phyloP scores from a whole-genome alignment of 108 stramenopile genomes.

The Craspedostauros australis region DNA sequence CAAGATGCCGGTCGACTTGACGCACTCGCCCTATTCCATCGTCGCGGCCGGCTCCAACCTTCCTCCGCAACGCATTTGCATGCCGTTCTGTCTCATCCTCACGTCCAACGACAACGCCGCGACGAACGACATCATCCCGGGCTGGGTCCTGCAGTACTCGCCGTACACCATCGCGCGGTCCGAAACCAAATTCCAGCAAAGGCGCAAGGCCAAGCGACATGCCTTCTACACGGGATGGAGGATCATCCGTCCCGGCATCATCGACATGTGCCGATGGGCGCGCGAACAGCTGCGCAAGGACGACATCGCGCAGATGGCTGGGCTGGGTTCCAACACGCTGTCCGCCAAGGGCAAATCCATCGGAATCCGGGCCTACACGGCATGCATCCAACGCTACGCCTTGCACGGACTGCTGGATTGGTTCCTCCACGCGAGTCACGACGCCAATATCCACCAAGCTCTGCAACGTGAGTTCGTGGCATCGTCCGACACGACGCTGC shows the following conservation, averaged over 20 bases:
- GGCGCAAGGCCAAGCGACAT: constrained; percentile 68
- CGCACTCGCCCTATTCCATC: constrained; percentile 81
- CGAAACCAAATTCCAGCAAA: constrained; percentile 75
- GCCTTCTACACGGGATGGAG: constrained; percentile 73
- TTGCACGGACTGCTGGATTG: constrained; percentile 53
- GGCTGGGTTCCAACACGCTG: constrained; percentile 58
- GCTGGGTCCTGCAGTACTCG: constrained; percentile 80
- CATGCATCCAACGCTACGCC: constrained; percentile 70
- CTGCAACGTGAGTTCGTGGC: constrained; percentile 1
- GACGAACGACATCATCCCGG: constrained; percentile 80
- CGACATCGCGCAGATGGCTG: constrained; percentile 20
- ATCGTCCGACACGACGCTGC: background rate
- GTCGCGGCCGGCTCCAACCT: constrained; percentile 87
- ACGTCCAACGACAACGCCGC: constrained; percentile 18
- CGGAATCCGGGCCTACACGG: constrained; percentile 70
- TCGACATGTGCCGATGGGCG: constrained; percentile 57
- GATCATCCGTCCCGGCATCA: constrained; percentile 52
- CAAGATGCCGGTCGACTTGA: constrained; percentile 89
- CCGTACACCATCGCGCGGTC: constrained; percentile 81
- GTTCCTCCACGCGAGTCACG: constrained; percentile 6
- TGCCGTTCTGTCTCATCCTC: constrained; percentile 87
- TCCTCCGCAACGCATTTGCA: constrained; percentile 75
- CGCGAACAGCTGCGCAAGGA: constrained; percentile 19
- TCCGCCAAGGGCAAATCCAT: constrained; percentile 46
- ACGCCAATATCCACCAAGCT: background rate